These are phyloP conservation scores for Chlamydomonas incerta DNA, from an alignment of 139 green algal species.

Conservation along the genomic window DNA sequence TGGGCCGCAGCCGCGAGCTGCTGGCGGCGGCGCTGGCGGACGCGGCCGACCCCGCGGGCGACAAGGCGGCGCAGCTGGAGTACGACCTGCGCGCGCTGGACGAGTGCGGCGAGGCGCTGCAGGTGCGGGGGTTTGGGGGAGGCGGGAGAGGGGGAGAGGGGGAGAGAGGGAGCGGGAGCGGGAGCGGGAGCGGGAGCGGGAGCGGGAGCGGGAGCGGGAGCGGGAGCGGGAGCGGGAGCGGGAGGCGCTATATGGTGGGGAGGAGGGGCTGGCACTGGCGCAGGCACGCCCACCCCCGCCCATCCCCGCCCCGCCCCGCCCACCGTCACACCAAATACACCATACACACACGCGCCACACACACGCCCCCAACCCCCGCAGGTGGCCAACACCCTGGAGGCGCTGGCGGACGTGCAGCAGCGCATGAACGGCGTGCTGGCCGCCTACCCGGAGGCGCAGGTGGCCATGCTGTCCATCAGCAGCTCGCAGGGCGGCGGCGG, in stretches of 20 bases:
- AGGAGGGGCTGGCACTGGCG: too few species aligned
- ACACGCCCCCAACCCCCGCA: too few species aligned
- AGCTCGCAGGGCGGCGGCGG: background rate
- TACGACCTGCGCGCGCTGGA: slow-evolving; percentile 30
- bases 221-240: too few species aligned
- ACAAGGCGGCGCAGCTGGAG: slow-evolving; percentile 35
- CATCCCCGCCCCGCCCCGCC: too few species aligned
- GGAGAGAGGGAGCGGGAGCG: too few species aligned
- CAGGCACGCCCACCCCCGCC: too few species aligned
- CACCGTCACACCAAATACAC: too few species aligned
- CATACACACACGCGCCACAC: too few species aligned
- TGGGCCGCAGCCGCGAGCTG: slow-evolving; percentile 11
- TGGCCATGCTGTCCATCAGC: slow-evolving; percentile 19
- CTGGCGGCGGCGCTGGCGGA: slow-evolving; percentile 13
- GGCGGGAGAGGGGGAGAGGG: background rate
- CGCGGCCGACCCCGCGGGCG: background rate
- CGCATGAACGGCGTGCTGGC: slow-evolving; percentile 35
- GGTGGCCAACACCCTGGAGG: background rate
- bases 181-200: too few species aligned
- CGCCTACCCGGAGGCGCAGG: slow-evolving; percentile 35
- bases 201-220: background rate
- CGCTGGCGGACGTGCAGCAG: slow-evolving; percentile 31
- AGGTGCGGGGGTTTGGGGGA: background rate
- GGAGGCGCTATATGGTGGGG: too few species aligned
- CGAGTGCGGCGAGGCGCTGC: slow-evolving; percentile 31